Conservation (phyloP, 1,284 basidiomycete genomes). For the Microbotryum scabiosae region DNA sequence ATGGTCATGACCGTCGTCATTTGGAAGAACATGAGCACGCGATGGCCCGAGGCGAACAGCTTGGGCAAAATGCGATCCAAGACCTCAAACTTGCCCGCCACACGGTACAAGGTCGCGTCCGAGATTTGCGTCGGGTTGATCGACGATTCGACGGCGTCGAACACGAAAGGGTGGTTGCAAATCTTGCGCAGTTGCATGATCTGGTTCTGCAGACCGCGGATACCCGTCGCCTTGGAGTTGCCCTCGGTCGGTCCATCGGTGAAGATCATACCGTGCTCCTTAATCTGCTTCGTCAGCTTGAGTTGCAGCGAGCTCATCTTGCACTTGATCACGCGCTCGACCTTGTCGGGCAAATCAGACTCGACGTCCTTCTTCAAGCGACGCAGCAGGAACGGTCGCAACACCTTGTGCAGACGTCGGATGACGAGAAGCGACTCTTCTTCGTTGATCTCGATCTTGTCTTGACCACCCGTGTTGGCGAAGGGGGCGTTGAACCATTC, state of each 20-base stretch:
- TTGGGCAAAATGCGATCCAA: slow-evolving; percentile 88
- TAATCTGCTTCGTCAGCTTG: slow-evolving; percentile 96
- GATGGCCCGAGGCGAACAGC: slow-evolving; percentile 83
- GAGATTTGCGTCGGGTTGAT: slow-evolving; percentile 77
- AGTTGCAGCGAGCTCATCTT: slow-evolving; percentile 91
- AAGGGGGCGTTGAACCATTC: slow-evolving; percentile 99
- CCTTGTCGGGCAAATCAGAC: slow-evolving; percentile 94
- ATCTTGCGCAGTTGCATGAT: slow-evolving; percentile 99
- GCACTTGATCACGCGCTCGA: slow-evolving; percentile 98
- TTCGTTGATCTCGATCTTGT: slow-evolving; percentile 99
- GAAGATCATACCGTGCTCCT: slow-evolving; percentile 79
- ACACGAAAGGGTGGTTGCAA: slow-evolving; percentile 95
- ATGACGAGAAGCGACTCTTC: slow-evolving; percentile 98
- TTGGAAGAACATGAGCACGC: slow-evolving; percentile 98
- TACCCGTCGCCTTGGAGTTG: slow-evolving; percentile 31
- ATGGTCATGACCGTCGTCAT: slow-evolving; percentile 99
- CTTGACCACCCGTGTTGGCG: slow-evolving; percentile 88
- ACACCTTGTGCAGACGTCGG: slow-evolving; percentile 94
- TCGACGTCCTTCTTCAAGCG: slow-evolving; percentile 99
- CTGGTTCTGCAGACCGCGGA: slow-evolving; percentile 72
- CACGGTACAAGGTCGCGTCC: slow-evolving; percentile 70
- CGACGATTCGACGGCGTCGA: slow-evolving; percentile 88
- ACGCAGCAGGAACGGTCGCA: slow-evolving; percentile 91
- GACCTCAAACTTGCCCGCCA: slow-evolving; percentile 93
- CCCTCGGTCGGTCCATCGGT: slow-evolving; percentile 38